Evolutionary conservation across 441 rosid genomes (phyloP).

Genomic region (Sinapis alba): DNA sequence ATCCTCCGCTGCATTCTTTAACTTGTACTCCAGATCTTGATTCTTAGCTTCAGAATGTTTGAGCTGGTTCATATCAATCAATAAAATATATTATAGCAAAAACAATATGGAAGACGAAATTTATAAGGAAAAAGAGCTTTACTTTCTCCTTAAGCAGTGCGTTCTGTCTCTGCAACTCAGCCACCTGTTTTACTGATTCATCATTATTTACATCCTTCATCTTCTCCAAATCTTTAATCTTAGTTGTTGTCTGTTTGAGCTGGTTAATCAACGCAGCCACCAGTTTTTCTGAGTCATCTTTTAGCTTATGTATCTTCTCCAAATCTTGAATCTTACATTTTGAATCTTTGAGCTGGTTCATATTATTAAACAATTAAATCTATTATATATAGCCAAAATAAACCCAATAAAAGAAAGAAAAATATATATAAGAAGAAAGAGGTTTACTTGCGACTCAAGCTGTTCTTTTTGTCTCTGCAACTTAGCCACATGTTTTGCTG

Average conservation of each 20-base stretch:
- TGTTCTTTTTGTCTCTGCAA: slow-evolving; percentile 35
- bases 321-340: slow-evolving; percentile 29
- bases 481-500: slow-evolving; percentile 9
- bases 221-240: slow-evolving; percentile 33
- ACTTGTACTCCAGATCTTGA: neutral
- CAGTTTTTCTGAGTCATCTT: neutral
- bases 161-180: slow-evolving; percentile 35
- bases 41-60: slow-evolving; percentile 20
- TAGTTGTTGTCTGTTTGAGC: slow-evolving; percentile 40
- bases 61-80: slow-evolving; percentile 31
- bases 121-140: neutral
- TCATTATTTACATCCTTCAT: slow-evolving; percentile 5
- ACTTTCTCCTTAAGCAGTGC: slow-evolving; percentile 37
- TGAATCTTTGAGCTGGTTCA: slow-evolving; percentile 42
- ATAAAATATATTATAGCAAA: neutral
- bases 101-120: too few species aligned
- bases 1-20: neutral
- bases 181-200: neutral
- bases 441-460: slow-evolving; percentile 52
- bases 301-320: slow-evolving; percentile 26
- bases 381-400: neutral
- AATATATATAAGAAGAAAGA: neutral
- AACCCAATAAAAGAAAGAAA: neutral
- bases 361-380: slow-evolving; percentile 6
- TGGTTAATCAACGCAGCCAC: slow-evolving; percentile 24